Conservation (phyloP, 2,329 filamentous ascomycete species). For the Penicillium sclerotiorum region DNA sequence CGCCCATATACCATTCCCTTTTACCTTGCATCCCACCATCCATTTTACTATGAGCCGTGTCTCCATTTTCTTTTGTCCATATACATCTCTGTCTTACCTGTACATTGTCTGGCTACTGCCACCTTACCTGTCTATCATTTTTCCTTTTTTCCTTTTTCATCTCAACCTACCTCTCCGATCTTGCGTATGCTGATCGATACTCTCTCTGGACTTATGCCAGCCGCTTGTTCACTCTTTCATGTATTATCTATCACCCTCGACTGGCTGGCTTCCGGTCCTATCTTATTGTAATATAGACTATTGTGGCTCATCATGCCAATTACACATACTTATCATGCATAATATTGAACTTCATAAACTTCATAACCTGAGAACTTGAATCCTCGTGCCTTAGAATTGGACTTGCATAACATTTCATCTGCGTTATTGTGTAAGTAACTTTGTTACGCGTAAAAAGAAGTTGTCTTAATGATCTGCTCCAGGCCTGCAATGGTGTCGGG, state of each 20-base stretch:
- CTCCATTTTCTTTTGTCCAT: constrained; percentile 27
- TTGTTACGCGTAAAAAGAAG: too few relatives aligned
- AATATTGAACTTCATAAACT: constrained; percentile 9
- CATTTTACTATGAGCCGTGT: constrained; percentile 21
- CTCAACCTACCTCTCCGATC: neutral
- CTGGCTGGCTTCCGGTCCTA: constrained; percentile 29
- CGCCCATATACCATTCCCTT: constrained; percentile 30
- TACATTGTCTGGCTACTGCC: constrained; percentile 29
- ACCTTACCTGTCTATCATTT: constrained; percentile 14
- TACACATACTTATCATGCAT: constrained; percentile 26
- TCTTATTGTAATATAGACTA: constrained; percentile 39
- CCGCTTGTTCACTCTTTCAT: constrained; percentile 17
- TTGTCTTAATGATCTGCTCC: too few relatives aligned
- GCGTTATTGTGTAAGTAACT: neutral
- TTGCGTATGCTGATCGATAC: neutral
- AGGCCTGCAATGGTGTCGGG: too few relatives aligned
- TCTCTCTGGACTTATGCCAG: neutral
- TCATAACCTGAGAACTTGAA: too few relatives aligned
- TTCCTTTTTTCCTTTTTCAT: constrained; percentile 4
- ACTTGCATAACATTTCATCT: neutral
- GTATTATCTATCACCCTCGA: constrained; percentile 22
- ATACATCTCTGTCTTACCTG: constrained; percentile 21
- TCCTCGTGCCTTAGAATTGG: neutral
- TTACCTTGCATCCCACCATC: constrained; percentile 8
- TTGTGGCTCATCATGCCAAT: constrained; percentile 20